phyloP scores from a whole-genome alignment of 2,329 filamentous ascomycete species.

The Colletotrichum chrysophilum region DNA sequence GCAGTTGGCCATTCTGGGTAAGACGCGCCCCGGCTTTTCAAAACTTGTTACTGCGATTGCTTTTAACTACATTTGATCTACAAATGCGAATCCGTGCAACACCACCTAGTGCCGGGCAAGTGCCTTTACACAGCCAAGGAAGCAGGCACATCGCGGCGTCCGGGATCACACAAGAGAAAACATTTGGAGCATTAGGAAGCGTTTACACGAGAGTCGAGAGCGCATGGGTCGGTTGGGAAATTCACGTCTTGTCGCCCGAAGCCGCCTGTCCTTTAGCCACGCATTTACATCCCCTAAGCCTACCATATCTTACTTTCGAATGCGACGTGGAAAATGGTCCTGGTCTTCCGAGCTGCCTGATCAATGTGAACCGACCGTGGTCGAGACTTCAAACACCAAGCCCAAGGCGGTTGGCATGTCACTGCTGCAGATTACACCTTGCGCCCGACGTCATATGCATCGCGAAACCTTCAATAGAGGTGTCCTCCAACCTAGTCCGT shows the following conservation, averaged over 20 bases:
- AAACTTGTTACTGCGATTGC: background rate
- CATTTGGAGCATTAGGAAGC: background rate
- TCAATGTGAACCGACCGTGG: constrained; percentile 13
- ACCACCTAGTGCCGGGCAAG: constrained; percentile 7
- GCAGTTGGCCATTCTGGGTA: constrained; percentile 82
- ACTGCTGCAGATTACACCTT: background rate
- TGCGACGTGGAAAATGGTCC: constrained; percentile 9
- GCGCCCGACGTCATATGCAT: background rate
- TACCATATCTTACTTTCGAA: background rate
- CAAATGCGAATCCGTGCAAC: background rate
- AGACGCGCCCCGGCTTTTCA: constrained; percentile 34
- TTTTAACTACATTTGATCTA: background rate
- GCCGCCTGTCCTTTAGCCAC: constrained; percentile 8
- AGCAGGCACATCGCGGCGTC: background rate
- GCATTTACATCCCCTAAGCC: background rate
- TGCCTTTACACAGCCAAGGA: background rate
- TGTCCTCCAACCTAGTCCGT: background rate
- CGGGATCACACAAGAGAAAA: background rate
- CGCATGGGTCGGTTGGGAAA: background rate
- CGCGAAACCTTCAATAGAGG: background rate
- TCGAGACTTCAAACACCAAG: background rate
- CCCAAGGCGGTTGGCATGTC: constrained; percentile 1
- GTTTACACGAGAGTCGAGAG: background rate
- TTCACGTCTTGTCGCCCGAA: background rate
- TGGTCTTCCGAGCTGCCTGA: constrained; percentile 20